Evolutionary conservation across 805 yeast species (phyloP).

Genomic region (Henningerozyma blattae): DNA sequence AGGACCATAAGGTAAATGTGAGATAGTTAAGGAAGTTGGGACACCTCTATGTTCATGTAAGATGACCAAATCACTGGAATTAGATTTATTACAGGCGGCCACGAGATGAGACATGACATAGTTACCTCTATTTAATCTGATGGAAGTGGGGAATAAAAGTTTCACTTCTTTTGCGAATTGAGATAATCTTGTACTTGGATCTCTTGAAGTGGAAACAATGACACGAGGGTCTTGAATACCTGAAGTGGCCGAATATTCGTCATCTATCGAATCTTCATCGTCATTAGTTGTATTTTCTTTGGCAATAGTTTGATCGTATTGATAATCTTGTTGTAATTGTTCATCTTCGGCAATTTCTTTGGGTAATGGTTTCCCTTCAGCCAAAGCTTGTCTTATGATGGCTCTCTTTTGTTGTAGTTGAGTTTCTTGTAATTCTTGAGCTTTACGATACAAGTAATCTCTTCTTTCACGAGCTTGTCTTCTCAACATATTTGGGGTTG

Average conservation of each 20-base stretch:
- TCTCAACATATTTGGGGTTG: slow-evolving; percentile 62
- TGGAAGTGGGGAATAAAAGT: slow-evolving; percentile 77
- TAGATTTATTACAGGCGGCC: slow-evolving; percentile 68
- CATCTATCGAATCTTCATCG: slow-evolving; percentile 52
- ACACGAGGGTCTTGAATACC: slow-evolving; percentile 87
- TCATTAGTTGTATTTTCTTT: slow-evolving; percentile 19
- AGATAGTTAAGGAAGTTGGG: slow-evolving; percentile 83
- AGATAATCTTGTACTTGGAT: slow-evolving; percentile 71
- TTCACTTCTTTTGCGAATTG: slow-evolving; percentile 92
- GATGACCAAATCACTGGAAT: slow-evolving; percentile 72
- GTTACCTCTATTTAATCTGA: slow-evolving; percentile 88
- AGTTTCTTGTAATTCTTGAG: slow-evolving; percentile 84
- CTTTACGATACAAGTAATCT: slow-evolving; percentile 82
- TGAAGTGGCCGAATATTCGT: slow-evolving; percentile 78
- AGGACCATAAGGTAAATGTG: slow-evolving; percentile 98
- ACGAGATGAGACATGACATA: slow-evolving; percentile 77
- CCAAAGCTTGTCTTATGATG: slow-evolving; percentile 75
- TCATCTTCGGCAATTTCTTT: slow-evolving; percentile 85
- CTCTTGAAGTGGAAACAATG: slow-evolving; percentile 86
- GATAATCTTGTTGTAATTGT: slow-evolving; percentile 64
- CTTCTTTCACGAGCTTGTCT: slow-evolving; percentile 94
- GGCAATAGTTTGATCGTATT: slow-evolving; percentile 73
- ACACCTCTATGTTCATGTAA: slow-evolving; percentile 97
- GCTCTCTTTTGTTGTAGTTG: slow-evolving; percentile 76
- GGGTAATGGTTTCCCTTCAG: slow-evolving; percentile 81